A percentile compares a stretch with the other conserved stretches of the same genome.
Conservation (phyloP, 257 asterid genomes). For the Ballota nigra region DNA sequence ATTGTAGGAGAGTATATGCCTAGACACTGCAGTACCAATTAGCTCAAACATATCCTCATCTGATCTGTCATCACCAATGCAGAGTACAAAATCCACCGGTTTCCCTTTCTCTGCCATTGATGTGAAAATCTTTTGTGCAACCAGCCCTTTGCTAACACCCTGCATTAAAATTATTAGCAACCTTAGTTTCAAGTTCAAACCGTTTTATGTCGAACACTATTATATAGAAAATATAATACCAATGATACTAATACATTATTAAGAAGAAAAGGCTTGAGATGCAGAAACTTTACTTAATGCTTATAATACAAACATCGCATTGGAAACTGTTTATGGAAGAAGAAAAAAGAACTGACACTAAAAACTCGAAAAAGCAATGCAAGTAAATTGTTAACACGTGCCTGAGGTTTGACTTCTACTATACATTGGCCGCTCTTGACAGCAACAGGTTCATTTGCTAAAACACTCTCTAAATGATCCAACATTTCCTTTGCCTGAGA, state of each 20-base stretch:
- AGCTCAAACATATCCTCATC: conserved; percentile 91
- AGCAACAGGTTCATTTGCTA: conserved; percentile 92
- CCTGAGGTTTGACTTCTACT: conserved; percentile 97
- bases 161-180: conserved; percentile 22
- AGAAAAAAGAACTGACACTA: background rate
- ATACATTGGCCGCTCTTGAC: conserved; percentile 91
- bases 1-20: conserved; percentile 48
- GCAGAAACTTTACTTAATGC: background rate
- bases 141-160: conserved; percentile 82
- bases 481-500: conserved; percentile 91
- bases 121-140: conserved; percentile 73
- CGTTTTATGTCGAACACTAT: background rate
- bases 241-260: background rate
- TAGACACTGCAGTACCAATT: conserved; percentile 55
- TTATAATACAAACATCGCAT: background rate
- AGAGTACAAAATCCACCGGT: conserved; percentile 73
- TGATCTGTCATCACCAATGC: conserved; percentile 91
- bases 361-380: conserved; percentile 5
- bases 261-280: background rate
- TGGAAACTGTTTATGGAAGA: background rate
- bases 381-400: conserved; percentile 23
- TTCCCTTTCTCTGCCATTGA: conserved; percentile 59
- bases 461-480: conserved; percentile 91
- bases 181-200: too few species aligned
- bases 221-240: background rate